Evolutionary conservation across 2,329 filamentous ascomycete species (phyloP), one percentile per base, ranked within the genome.

Genomic region (Talaromyces sp.): DNA sequence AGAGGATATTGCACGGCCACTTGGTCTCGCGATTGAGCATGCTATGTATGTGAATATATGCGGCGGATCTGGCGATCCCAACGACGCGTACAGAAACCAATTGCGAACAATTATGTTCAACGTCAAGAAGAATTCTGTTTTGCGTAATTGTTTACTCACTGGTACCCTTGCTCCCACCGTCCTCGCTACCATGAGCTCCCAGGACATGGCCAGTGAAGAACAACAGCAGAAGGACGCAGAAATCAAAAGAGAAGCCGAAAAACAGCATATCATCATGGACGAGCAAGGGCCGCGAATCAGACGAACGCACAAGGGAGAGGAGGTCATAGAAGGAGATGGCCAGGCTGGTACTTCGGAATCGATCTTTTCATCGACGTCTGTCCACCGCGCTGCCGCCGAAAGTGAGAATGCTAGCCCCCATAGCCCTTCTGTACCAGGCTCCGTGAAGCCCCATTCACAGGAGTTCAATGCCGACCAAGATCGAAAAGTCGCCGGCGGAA

Each of bases 261-360:
- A 78, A 46, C 82, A 85, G 62, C 90, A 93, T 52, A 92, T 94
- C 53, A 83, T 96, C 35, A 87, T 93, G 62, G 85, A 91, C 14
- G 85, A 90, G 21, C 83, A 85, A 54, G 91, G 85, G 1, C 89
- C 92, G 3, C 86, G 92, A 3, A 88, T 97, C 60, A 85, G 92
- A 68, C 87, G 90, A 66, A 97, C 93, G 2, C 93, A 97, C 78
- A 97, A 97, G 74, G 94, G 94, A 12, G 92, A 97, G 61, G 94
- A 97, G 71, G 75, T 96, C 17, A 83, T 97, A 17, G 92, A 93
- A 63, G 86, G 89, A 52, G 91, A 95, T 35, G 81, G 76, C 55
- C 75, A 81, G 63, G 69, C 70, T 61, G 76, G 75, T 46, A 70
- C 76, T 35, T 74, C 75, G 29, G 80, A 82, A 62, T 77, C 79